Evolutionary conservation across 805 yeast species (phyloP).

Genomic region (Ogataea degrootiae): DNA sequence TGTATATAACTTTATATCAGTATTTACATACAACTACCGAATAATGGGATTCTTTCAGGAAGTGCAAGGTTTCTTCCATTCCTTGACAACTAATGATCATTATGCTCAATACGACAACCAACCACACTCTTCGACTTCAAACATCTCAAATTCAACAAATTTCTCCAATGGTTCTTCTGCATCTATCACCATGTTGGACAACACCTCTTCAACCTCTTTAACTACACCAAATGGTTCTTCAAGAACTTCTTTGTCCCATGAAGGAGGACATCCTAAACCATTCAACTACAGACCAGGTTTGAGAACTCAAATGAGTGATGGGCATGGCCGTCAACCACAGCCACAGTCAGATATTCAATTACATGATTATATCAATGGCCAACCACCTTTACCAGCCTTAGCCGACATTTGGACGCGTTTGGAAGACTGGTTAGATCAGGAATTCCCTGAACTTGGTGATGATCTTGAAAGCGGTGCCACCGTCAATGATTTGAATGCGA

Average conservation of each 20-base stretch:
- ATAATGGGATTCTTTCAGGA: constrained; percentile 27
- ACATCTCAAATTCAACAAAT: constrained; percentile 20
- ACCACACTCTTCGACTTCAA: constrained; percentile 20
- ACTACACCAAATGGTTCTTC: constrained; percentile 38
- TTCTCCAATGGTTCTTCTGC: constrained; percentile 23
- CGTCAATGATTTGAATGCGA: constrained; percentile 68
- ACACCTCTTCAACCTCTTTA: constrained; percentile 31
- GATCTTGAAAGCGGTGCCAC: constrained; percentile 79
- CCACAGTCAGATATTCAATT: constrained; percentile 49
- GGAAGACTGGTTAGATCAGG: constrained; percentile 72
- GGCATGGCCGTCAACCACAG: constrained; percentile 20
- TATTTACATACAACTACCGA: neutral
- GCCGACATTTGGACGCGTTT: constrained; percentile 84
- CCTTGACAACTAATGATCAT: constrained; percentile 55
- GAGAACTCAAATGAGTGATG: constrained; percentile 34
- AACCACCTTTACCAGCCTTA: constrained; percentile 58
- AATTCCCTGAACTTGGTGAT: constrained; percentile 77
- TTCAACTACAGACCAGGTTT: constrained; percentile 39
- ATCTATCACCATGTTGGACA: constrained; percentile 27
- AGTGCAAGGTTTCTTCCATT: constrained; percentile 36
- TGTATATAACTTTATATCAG: neutral
- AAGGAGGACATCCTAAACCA: constrained; percentile 19
- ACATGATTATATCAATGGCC: constrained; percentile 38
- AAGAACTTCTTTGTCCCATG: constrained; percentile 26
- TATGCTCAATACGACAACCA: constrained; percentile 46